Evolutionary conservation across 352 stramenopile species (phyloP), one percentile per base, ranked within the genome.

Genomic region (Phytophthora rubi): DNA sequence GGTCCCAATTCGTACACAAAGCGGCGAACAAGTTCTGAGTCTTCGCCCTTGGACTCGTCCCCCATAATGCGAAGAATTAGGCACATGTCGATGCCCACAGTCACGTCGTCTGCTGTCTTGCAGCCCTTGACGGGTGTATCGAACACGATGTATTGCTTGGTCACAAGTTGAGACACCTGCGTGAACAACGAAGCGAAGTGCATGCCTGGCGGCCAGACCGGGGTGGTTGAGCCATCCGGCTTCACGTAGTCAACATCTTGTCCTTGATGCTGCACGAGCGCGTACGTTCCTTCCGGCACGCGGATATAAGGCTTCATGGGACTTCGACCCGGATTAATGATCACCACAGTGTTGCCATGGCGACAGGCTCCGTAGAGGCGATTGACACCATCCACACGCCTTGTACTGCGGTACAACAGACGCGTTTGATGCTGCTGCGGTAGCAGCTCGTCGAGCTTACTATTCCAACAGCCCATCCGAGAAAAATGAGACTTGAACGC

Each of bases 11-110:
- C 85, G 70, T 97, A 93, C 3, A 97, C 86, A 54, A 97, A 97
- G 6, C 81, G 85, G 4, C 85, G 86, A 16, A 97, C 88, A 44
- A 95, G 77, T 5, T 70, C 57, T 0, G 89, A 85, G 62, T 97
- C 85, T 73, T 97, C 90, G 16, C 83, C 86, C 16, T 88, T 88
- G 12, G 70, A 61, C 45, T 75, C 73, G 55, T 95, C 86, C 16
- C 87, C 87, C 85, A 94, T 95, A 73, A 96, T 95, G 7, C 89
- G 82, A 4, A 97, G 71, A 10, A 95, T 82, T 18, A 95, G 73
- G 30, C 81, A 89, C 63, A 97, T 88, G 59, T 97, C 85, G 48
- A 97, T 95, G n/a, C 73, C 54, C 9, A 96, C 86, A 1, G 85
- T 92, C 23, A 96, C 88, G 60, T 96, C 85, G 71, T 96, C 90